phyloP scores from a whole-genome alignment of 106 monocot genomes.

The Chionographis japonica region DNA sequence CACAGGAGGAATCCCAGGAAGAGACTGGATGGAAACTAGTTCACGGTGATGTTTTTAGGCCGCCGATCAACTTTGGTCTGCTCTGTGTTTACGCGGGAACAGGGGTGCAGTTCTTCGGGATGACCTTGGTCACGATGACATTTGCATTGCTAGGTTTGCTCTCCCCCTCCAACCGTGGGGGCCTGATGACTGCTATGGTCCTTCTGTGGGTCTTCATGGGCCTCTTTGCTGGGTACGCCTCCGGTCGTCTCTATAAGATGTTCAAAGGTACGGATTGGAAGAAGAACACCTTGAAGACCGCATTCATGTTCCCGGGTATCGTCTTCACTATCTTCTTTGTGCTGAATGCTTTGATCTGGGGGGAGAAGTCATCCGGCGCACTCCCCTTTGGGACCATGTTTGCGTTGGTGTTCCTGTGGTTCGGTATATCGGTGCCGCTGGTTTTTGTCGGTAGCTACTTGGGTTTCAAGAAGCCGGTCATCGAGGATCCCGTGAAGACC shows the following conservation, averaged over 20 bases:
- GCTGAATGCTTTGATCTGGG: conserved; percentile 58
- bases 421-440: conserved; percentile 34
- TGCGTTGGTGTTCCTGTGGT: conserved; percentile 32
- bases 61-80: conserved; percentile 39
- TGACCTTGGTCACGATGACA: conserved; percentile 56
- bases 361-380: conserved; percentile 49
- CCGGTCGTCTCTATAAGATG: conserved; percentile 51
- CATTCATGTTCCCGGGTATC: conserved; percentile 46
- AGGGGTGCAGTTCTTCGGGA: conserved; percentile 54
- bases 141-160: conserved; percentile 52
- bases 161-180: conserved; percentile 50
- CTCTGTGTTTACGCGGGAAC: conserved; percentile 56
- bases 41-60: conserved; percentile 55
- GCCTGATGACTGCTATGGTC: conserved; percentile 57
- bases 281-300: conserved; percentile 51
- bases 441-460: conserved; percentile 32
- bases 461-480: conserved; percentile 27
- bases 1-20: conserved; percentile 54
- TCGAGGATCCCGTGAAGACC: conserved; percentile 30
- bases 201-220: conserved; percentile 63
- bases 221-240: conserved; percentile 43
- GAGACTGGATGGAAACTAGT: conserved; percentile 64
- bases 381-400: conserved; percentile 39
- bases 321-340: conserved; percentile 44
- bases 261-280: conserved; percentile 64